Conservation (phyloP, 164 flowering plant genomes). For the Protea cynaroides region DNA sequence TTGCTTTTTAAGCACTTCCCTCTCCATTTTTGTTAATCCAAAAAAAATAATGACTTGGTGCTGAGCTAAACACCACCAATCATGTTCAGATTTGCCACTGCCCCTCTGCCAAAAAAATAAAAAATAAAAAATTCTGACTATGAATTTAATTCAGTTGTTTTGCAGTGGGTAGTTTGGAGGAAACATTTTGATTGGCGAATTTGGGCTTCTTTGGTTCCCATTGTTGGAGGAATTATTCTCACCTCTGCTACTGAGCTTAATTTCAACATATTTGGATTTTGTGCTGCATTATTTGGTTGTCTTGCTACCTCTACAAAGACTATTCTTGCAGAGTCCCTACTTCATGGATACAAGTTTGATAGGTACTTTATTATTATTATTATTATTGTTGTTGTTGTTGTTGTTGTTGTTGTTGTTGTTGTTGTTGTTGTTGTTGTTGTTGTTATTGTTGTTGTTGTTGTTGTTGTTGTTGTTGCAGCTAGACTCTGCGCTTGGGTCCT, state of each 20-base stretch:
- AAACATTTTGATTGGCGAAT: slow-evolving; percentile 87
- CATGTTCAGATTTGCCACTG: no score
- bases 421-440: no score
- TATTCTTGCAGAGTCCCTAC: slow-evolving; percentile 86
- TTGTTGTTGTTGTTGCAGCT: no score
- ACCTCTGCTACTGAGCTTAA: slow-evolving; percentile 92
- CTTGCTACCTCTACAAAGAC: slow-evolving; percentile 98
- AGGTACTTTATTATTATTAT: slow-evolving; percentile 36
- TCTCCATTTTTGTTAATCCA: no score
- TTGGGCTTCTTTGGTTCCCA: slow-evolving; percentile 89
- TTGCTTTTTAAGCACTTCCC: no score
- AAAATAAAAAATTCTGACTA: slow-evolving; percentile 8
- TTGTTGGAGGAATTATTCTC: slow-evolving; percentile 95
- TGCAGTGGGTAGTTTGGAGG: slow-evolving; percentile 95
- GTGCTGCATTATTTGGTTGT: slow-evolving; percentile 91
- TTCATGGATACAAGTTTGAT: slow-evolving; percentile 97
- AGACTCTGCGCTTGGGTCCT: no score
- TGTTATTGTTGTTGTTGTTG: no score
- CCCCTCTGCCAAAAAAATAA: no score
- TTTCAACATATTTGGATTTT: slow-evolving; percentile 84
- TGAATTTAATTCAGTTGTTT: slow-evolving; percentile 49
- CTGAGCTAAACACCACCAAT: no score
- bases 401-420: no score
- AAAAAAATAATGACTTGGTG: no score
- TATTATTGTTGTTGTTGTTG: no score